Percentiles rank a stretch among this genome's conserved stretches.
Conservation (phyloP, 257 asterid species). For the Nyctanthes arbortristis region DNA sequence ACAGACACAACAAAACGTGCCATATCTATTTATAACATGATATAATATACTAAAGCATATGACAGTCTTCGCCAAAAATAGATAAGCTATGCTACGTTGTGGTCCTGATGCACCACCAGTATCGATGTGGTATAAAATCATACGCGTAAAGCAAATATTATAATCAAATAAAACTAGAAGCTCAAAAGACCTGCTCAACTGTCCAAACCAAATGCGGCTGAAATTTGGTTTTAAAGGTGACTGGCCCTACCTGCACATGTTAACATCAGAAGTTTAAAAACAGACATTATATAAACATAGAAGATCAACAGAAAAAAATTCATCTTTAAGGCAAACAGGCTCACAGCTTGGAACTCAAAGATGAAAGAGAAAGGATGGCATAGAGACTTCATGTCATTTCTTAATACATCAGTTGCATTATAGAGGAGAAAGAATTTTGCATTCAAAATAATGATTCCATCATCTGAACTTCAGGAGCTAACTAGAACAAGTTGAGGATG, state of each 20-base stretch:
- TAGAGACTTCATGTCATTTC: background rate
- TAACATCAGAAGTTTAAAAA: background rate
- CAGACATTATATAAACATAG: background rate
- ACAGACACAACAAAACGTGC: background rate
- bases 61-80: background rate
- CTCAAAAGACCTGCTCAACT: conserved; percentile 72
- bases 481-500: background rate
- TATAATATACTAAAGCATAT: background rate
- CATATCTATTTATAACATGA: background rate
- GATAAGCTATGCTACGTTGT: background rate
- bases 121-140: background rate
- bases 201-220: conserved; percentile 89
- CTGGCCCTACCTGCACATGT: conserved; percentile 78
- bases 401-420: background rate
- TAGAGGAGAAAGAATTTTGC: background rate
- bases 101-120: background rate
- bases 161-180: background rate
- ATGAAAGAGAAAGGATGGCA: background rate
- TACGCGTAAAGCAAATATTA: background rate
- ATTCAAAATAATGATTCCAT: background rate
- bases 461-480: background rate
- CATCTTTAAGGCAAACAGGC: background rate
- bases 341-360: background rate
- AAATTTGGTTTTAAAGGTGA: conserved; percentile 72
- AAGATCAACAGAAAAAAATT: background rate